Conservation (phyloP, 441 rosid species). For the Macaranga tanarius region DNA sequence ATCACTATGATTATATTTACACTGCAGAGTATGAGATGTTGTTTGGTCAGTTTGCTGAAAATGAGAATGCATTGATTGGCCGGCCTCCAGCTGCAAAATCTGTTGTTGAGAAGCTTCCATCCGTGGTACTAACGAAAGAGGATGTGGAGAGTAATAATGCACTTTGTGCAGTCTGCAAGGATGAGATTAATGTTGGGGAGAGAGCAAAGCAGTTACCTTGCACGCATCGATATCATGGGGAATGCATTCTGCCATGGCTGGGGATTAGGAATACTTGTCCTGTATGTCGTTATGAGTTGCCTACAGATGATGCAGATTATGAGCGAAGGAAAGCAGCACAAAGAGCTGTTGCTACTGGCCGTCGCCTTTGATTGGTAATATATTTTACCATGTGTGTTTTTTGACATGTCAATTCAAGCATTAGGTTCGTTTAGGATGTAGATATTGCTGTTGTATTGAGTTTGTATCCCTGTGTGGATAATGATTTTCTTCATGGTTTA, state of each 20-base stretch:
- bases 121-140: conserved; percentile 47
- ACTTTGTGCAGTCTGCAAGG: conserved; percentile 88
- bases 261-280: conserved; percentile 89
- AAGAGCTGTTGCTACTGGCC: conserved; percentile 31
- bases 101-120: conserved; percentile 59
- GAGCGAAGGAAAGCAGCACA: conserved; percentile 56
- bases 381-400: conserved; percentile 20
- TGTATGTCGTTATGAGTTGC: conserved; percentile 83
- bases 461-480: conserved; percentile 25
- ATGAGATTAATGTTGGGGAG: conserved; percentile 60
- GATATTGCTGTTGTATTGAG: conserved; percentile 28
- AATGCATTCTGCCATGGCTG: conserved; percentile 86
- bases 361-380: conserved; percentile 32
- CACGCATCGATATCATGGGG: conserved; percentile 71
- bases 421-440: conserved; percentile 38
- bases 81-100: conserved; percentile 70
- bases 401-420: conserved; percentile 20
- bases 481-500: conserved; percentile 21
- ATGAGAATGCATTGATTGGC: conserved; percentile 45
- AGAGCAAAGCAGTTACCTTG: conserved; percentile 74
- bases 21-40: conserved; percentile 62
- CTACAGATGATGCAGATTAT: conserved; percentile 72
- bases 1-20: conserved; percentile 48
- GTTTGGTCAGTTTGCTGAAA: conserved; percentile 69
- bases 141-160: conserved; percentile 45